Evolutionary conservation across 1,139 yeast species (phyloP).

Genomic region (Yamadazyma taylorii): DNA sequence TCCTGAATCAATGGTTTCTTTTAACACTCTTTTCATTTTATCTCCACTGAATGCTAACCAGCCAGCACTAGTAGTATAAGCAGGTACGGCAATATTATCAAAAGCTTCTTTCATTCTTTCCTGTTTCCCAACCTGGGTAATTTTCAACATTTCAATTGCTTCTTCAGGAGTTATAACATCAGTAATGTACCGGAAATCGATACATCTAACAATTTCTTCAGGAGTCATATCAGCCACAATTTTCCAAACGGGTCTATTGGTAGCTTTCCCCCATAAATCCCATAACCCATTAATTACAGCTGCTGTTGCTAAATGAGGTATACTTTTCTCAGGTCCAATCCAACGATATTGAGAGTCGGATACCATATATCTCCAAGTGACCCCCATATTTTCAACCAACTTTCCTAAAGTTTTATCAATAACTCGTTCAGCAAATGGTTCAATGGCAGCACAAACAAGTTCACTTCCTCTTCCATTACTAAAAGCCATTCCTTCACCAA

Average conservation of each 20-base stretch:
- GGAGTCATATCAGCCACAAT: conserved; percentile 39
- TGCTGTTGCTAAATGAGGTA: conserved; percentile 28
- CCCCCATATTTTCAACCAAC: conserved; percentile 32
- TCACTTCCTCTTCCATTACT: conserved; percentile 19
- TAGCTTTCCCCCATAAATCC: conserved; percentile 39
- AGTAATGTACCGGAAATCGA: conserved; percentile 41
- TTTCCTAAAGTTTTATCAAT: conserved; percentile 25
- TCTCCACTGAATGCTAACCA: conserved; percentile 45
- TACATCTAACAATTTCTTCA: conserved; percentile 40
- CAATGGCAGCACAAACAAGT: conserved; percentile 16
- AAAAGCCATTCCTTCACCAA: conserved; percentile 20
- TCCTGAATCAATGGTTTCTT: conserved; percentile 36
- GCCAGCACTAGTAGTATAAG: conserved; percentile 45
- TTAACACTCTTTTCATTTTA: conserved; percentile 25
- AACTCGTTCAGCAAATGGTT: conserved; percentile 19
- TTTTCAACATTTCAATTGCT: conserved; percentile 28
- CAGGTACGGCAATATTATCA: conserved; percentile 37
- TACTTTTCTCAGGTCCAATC: conserved; percentile 42
- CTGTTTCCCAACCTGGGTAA: conserved; percentile 28
- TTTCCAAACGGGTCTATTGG: conserved; percentile 36
- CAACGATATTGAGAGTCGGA: conserved; percentile 37
- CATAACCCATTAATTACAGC: conserved; percentile 33
- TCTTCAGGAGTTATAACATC: conserved; percentile 41
- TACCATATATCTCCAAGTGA: conserved; percentile 36
- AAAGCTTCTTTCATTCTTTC: conserved; percentile 26